Evolutionary conservation across 306 rosid species (phyloP).

Genomic region (Lathyrus sativus): DNA sequence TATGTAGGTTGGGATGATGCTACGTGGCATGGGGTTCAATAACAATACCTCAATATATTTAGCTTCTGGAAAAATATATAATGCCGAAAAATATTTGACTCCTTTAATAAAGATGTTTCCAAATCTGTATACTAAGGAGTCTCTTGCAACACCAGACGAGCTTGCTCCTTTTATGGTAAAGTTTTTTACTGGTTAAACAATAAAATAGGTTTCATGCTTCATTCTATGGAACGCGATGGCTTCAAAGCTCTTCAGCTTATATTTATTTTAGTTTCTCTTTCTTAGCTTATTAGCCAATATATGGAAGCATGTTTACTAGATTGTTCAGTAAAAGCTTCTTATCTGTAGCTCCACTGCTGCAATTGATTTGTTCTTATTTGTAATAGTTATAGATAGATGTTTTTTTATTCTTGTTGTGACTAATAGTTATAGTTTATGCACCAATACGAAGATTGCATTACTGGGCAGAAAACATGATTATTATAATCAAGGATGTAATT

Average conservation of each 20-base stretch:
- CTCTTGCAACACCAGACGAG: slow-evolving; percentile 82
- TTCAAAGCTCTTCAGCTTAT: slow-evolving; percentile 12
- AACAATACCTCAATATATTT: slow-evolving; percentile 79
- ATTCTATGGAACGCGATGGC: slow-evolving; percentile 25
- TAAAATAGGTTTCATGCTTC: slow-evolving; percentile 8
- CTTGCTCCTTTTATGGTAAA: slow-evolving; percentile 83
- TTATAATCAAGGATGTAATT: slow-evolving; percentile 10
- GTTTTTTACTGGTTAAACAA: slow-evolving; percentile 7
- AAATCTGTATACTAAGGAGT: slow-evolving; percentile 81
- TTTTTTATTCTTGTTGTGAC: slow-evolving; percentile 21
- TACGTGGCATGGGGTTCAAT: slow-evolving; percentile 91
- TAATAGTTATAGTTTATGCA: slow-evolving; percentile 18
- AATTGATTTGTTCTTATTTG: slow-evolving; percentile 26
- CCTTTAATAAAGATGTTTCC: slow-evolving; percentile 85
- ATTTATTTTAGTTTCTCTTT: slow-evolving; percentile 27
- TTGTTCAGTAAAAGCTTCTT: slow-evolving; percentile 16
- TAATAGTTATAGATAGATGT: background rate
- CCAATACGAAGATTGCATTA: slow-evolving; percentile 27
- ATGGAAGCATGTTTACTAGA: slow-evolving; percentile 26
- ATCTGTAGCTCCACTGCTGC: slow-evolving; percentile 17
- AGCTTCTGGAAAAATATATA: slow-evolving; percentile 89
- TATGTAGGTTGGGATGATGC: slow-evolving; percentile 87
- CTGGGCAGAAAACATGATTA: slow-evolving; percentile 22
- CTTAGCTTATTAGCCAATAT: background rate
- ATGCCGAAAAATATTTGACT: slow-evolving; percentile 70